phyloP scores from a whole-genome alignment of 192 early-diverging fungal genomes.

The Entomortierella chlamydospora region DNA sequence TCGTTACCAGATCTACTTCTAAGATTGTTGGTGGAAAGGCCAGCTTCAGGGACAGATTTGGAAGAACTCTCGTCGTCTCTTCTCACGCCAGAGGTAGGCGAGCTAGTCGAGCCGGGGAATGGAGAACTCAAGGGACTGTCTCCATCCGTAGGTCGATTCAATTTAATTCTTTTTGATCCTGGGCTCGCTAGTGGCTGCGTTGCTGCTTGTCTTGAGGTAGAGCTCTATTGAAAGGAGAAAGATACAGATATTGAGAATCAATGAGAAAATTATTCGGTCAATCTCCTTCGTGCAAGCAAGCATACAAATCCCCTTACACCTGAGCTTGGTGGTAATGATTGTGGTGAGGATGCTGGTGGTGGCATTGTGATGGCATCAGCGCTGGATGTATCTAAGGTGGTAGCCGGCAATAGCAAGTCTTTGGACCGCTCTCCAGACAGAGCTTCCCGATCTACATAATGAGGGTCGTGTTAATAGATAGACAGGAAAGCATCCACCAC shows the following conservation, averaged over 20 bases:
- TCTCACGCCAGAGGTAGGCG: slow-evolving; percentile 7
- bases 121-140: slow-evolving; percentile 17
- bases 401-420: slow-evolving; percentile 14
- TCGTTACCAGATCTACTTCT: slow-evolving; percentile 8
- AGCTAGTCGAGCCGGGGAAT: background rate
- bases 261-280: background rate
- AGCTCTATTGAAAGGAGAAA: background rate
- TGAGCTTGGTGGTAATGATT: background rate
- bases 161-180: slow-evolving; percentile 36
- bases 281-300: too few relatives aligned
- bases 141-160: slow-evolving; percentile 31
- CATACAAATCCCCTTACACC: background rate
- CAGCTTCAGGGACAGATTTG: background rate
- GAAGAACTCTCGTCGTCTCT: slow-evolving; percentile 7
- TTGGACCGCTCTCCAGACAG: slow-evolving; percentile 4
- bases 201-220: background rate
- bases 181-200: background rate
- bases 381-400: background rate
- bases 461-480: too few relatives aligned
- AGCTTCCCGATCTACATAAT: slow-evolving; percentile 7
- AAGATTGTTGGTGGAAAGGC: slow-evolving; percentile 22
- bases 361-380: slow-evolving; percentile 28
- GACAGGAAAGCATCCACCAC: too few relatives aligned
- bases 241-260: background rate
- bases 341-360: slow-evolving; percentile 14